Evolutionary conservation across 345 rosid genomes (phyloP).

Genomic region (Turnera subulata): DNA sequence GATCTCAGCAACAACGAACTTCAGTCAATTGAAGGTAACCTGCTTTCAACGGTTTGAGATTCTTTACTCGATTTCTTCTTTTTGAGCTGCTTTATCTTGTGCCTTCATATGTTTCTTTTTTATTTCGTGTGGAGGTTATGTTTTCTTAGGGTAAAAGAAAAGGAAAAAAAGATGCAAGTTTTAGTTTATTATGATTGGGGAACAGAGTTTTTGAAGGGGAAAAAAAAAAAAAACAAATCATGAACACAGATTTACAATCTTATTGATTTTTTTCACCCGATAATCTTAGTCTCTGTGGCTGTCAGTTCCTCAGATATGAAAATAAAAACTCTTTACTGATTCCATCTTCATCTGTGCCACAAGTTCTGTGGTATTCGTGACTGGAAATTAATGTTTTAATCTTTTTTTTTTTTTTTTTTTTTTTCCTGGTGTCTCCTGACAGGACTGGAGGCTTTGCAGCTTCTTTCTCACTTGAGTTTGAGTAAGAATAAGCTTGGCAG

Average conservation of each 20-base stretch:
- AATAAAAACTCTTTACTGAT: no score
- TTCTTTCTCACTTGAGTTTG: slow-evolving; percentile 63
- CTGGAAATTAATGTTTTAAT: background rate
- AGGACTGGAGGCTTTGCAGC: slow-evolving; percentile 54
- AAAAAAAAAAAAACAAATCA: no score
- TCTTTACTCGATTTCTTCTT: background rate
- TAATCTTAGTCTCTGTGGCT: no score
- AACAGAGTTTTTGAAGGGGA: no score
- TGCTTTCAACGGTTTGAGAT: background rate
- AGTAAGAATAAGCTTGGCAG: slow-evolving; percentile 62
- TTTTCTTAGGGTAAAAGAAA: no score
- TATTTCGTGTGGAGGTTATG: background rate
- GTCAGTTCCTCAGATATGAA: no score
- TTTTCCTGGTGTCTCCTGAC: no score
- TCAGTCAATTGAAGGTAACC: slow-evolving; percentile 71
- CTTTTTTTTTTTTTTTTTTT: no score
- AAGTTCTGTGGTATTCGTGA: slow-evolving; percentile 1
- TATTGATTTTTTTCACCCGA: no score
- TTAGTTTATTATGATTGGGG: no score
- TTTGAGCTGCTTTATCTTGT: background rate
- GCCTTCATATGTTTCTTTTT: background rate
- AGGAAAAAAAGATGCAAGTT: background rate
- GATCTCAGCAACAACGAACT: slow-evolving; percentile 88
- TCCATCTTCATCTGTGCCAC: background rate
- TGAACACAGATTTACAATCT: no score